Conservation (phyloP, 352 stramenopile genomes). For the Pythium pyrilobum region DNA sequence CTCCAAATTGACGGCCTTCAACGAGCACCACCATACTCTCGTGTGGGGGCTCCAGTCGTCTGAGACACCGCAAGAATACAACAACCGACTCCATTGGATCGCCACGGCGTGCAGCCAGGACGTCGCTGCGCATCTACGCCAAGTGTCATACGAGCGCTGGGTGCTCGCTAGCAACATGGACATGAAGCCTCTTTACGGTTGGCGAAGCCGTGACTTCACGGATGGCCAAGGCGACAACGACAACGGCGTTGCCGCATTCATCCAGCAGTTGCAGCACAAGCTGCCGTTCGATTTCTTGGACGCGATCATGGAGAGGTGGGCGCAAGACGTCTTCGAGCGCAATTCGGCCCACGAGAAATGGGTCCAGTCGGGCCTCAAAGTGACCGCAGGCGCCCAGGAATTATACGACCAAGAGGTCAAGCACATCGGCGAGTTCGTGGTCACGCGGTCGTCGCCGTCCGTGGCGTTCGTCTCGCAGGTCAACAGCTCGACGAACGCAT, state of each 20-base stretch:
- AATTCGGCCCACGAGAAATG: conserved; percentile 33
- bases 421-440: conserved; percentile 45
- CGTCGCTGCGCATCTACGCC: conserved; percentile 33
- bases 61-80: conserved; percentile 37
- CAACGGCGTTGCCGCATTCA: conserved; percentile 4
- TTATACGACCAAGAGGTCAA: conserved; percentile 48
- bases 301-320: conserved; percentile 35
- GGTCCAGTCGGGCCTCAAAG: conserved; percentile 30
- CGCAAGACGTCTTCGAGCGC: conserved; percentile 34
- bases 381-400: conserved; percentile 40
- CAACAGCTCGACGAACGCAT: conserved; percentile 25
- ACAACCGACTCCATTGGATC: conserved; percentile 52
- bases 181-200: conserved; percentile 40
- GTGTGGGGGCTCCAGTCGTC: conserved; percentile 47
- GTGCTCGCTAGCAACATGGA: conserved; percentile 37
- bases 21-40: conserved; percentile 39
- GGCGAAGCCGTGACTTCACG: conserved; percentile 43
- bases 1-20: conserved; percentile 31
- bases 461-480: conserved; percentile 52
- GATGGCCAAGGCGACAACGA: conserved; percentile 25
- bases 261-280: conserved; percentile 26
- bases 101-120: conserved; percentile 33
- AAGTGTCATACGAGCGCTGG: conserved; percentile 46
- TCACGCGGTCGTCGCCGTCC: conserved; percentile 39
- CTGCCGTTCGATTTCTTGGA: conserved; percentile 46